Evolutionary conservation across 2,329 filamentous ascomycete genomes (phyloP).

Genomic region (Hymenoscyphus occultus): DNA sequence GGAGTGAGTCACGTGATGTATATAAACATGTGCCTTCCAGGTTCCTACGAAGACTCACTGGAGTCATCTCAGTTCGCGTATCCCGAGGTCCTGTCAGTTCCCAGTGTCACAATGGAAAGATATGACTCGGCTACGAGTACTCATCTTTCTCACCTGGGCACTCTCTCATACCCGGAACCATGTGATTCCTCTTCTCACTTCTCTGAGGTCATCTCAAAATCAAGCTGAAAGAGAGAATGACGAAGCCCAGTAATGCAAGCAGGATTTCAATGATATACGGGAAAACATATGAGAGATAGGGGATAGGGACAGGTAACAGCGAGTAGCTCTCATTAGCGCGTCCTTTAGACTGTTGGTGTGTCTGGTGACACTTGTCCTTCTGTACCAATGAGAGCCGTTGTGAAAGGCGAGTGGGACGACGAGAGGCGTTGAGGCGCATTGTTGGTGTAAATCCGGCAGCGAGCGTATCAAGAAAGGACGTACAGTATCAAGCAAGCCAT

Average conservation of each 20-base stretch:
- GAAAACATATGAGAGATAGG: background rate
- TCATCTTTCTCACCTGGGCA: background rate
- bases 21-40: too few relatives aligned
- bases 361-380: slow-evolving; percentile 1
- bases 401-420: background rate
- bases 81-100: background rate
- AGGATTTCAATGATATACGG: background rate
- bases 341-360: slow-evolving; percentile 1
- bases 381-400: background rate
- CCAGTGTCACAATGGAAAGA: background rate
- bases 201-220: background rate
- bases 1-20: too few relatives aligned
- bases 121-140: background rate
- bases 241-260: background rate
- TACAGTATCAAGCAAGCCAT: background rate
- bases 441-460: background rate
- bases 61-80: background rate
- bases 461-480: background rate
- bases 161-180: background rate
- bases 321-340: background rate
- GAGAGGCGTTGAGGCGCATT: background rate
- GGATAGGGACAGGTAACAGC: background rate
- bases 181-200: background rate
- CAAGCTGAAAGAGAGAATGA: background rate
- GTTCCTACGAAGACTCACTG: too few relatives aligned